Conservation (phyloP, 176 grass and related monocot species). For the Stipa capillata region DNA sequence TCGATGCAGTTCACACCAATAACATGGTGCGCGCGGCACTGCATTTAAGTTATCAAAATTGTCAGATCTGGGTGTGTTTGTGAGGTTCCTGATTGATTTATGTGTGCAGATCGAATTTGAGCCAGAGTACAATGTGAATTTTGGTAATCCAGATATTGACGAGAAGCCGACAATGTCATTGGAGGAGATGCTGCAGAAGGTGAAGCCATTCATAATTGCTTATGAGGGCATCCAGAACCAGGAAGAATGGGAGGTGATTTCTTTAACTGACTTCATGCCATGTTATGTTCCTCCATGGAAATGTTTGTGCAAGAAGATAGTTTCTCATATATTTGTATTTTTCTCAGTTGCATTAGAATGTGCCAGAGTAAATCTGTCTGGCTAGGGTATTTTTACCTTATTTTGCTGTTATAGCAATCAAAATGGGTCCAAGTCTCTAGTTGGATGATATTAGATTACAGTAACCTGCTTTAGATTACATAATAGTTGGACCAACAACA, state of each 20-base stretch:
- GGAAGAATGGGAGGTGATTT: constrained; percentile 92
- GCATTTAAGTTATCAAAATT: background rate
- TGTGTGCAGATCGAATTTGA: constrained; percentile 76
- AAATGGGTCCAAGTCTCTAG: background rate
- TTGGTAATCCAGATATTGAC: constrained; percentile 67
- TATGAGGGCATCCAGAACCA: constrained; percentile 73
- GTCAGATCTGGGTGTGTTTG: background rate
- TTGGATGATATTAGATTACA: background rate
- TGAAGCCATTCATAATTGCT: constrained; percentile 78
- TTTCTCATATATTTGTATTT: background rate
- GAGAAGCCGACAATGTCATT: constrained; percentile 87
- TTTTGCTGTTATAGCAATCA: background rate
- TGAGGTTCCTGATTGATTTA: background rate
- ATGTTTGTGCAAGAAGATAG: background rate
- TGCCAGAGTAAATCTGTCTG: background rate
- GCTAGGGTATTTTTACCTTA: background rate
- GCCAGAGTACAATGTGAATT: constrained; percentile 62
- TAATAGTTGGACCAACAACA: background rate
- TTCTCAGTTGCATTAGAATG: background rate
- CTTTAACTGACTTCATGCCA: background rate
- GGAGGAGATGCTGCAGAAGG: constrained; percentile 57
- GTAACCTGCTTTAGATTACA: background rate
- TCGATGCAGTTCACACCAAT: constrained; percentile 47
- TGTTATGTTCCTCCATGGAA: background rate
- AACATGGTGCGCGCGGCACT: constrained; percentile 40